These are phyloP conservation scores for Penicillium tannophilum DNA, from an alignment of 495 filamentous ascomycete genomes.

Conservation along the genomic window DNA sequence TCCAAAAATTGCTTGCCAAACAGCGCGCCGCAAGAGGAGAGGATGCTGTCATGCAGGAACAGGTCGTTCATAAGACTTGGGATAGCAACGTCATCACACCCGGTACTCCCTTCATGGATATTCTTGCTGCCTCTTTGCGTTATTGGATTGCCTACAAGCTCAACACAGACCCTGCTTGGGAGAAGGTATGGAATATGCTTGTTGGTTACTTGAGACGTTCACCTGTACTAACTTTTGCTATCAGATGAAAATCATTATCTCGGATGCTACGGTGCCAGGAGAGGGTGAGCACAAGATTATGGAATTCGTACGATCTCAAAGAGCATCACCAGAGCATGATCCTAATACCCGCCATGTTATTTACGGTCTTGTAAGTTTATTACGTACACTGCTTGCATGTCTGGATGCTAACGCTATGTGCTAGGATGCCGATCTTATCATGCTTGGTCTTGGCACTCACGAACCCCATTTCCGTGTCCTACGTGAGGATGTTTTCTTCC, in stretches of 20 bases:
- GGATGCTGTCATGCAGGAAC: constrained; percentile 61
- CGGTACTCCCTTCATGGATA: constrained; percentile 98
- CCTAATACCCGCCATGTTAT: constrained; percentile 97
- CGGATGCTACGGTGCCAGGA: constrained; percentile 94
- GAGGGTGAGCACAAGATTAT: constrained; percentile 99
- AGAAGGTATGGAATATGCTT: constrained; percentile 54
- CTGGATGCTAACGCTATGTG: constrained; percentile 23
- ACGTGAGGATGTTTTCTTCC: constrained; percentile 94
- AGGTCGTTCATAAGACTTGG: constrained; percentile 86
- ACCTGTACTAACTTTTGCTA: constrained; percentile 24
- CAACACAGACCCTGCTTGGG: constrained; percentile 96
- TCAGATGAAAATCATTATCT: constrained; percentile 92
- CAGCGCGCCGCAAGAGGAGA: constrained; percentile 61
- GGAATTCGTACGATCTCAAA: constrained; percentile 95
- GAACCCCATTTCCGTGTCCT: constrained; percentile 97
- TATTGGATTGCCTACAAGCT: constrained; percentile 98
- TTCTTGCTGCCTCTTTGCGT: constrained; percentile 83
- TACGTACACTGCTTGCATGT: background rate
- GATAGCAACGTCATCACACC: constrained; percentile 97
- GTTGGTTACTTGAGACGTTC: background rate
- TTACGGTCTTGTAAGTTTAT: constrained; percentile 67
- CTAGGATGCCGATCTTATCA: constrained; percentile 94
- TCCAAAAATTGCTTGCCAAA: constrained; percentile 73
- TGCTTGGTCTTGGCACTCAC: constrained; percentile 95
- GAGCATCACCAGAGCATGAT: constrained; percentile 84